Percentiles rank a stretch among this genome's conserved stretches.
These are phyloP conservation scores for Candolleomyces eurysporus DNA, from an alignment of 768 basidiomycete species.

Conservation along the genomic window DNA sequence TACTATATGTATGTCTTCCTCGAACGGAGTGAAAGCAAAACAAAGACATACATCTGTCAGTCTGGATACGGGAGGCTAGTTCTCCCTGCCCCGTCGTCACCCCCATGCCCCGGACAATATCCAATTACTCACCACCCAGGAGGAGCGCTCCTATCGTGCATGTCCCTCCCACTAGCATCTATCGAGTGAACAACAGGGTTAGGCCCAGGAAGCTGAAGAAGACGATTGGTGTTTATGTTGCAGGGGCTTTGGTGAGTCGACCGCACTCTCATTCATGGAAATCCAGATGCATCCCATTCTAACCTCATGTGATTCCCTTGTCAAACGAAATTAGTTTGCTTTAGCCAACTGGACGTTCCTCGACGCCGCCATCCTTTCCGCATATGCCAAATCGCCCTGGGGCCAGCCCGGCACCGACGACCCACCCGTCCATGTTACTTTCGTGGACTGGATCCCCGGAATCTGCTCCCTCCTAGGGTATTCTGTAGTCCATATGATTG, in stretches of 20 bases:
- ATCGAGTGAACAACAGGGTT: no score
- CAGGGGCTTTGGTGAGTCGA: constrained; percentile 82
- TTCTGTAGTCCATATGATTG: constrained; percentile 89
- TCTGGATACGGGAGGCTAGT: no score
- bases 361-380: constrained; percentile 88
- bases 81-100: no score
- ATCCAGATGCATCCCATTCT: background rate
- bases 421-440: constrained; percentile 70
- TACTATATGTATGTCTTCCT: no score
- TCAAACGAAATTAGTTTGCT: constrained; percentile 62
- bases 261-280: no score
- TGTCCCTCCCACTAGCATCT: no score
- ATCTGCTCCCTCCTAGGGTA: constrained; percentile 91
- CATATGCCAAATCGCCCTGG: constrained; percentile 76
- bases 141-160: no score
- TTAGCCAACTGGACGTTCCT: constrained; percentile 94
- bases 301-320: background rate
- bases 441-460: constrained; percentile 98
- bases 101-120: no score
- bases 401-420: constrained; percentile 63
- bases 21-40: no score
- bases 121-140: no score
- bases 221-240: constrained; percentile 84
- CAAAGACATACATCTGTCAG: no score
- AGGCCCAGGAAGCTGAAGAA: constrained; percentile 75